Evolutionary conservation across 2,329 filamentous ascomycete genomes (phyloP).

Genomic region (Colletotrichum agaves): DNA sequence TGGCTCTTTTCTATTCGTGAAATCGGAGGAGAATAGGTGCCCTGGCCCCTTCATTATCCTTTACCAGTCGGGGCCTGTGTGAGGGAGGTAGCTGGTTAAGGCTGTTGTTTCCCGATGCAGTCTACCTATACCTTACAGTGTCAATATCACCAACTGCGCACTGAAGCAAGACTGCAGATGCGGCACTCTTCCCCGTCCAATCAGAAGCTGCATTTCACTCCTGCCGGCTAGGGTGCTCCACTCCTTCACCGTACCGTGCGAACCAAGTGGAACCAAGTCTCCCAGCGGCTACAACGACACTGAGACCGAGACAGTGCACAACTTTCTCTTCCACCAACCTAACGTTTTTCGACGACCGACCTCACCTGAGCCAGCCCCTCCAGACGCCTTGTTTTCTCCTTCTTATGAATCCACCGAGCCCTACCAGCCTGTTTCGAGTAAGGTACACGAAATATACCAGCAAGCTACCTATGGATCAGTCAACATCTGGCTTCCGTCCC

Average conservation of each 20-base stretch:
- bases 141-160: not conserved
- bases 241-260: slow-evolving; percentile 32
- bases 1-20: no score
- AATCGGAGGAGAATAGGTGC: no score
- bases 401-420: slow-evolving; percentile 1
- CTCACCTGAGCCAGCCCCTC: slow-evolving; percentile 4
- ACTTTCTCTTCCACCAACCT: slow-evolving; percentile 1
- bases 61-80: no score
- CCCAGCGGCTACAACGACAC: no score
- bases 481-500: not conserved
- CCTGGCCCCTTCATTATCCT: no score
- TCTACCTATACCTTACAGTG: not conserved
- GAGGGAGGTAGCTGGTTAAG: no score
- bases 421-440: not conserved
- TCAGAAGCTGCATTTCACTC: not conserved
- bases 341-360: slow-evolving; percentile 13
- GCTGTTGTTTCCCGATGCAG: no score
- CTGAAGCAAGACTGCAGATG: not conserved
- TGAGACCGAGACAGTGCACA: slow-evolving; percentile 19
- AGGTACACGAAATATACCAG: not conserved
- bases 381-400: slow-evolving; percentile 32
- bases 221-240: slow-evolving; percentile 2
- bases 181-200: slow-evolving; percentile 13
- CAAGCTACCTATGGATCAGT: not conserved
- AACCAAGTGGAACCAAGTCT: not conserved